These are phyloP conservation scores for Ballota nigra DNA, from an alignment of 257 asterid genomes.

Conservation along the genomic window DNA sequence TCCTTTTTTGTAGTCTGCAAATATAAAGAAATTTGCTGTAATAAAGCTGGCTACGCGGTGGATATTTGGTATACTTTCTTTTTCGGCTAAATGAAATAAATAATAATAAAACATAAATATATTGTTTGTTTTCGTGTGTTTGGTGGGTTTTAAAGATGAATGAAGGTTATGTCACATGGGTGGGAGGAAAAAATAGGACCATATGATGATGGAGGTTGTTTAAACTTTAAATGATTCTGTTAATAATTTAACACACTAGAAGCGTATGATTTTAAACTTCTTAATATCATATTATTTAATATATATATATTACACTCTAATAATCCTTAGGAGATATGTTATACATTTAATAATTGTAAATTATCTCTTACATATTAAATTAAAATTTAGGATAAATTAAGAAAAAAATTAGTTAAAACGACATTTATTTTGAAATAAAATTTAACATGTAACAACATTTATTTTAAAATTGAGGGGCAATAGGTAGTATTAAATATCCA, in stretches of 20 bases:
- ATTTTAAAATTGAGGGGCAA: no score
- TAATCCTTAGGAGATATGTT: no score
- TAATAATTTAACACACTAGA: not conserved
- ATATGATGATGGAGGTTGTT: constrained; percentile 1
- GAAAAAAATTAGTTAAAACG: no score
- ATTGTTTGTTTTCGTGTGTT: not conserved
- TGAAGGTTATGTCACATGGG: constrained; percentile 18
- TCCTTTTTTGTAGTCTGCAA: not conserved
- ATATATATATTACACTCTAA: no score
- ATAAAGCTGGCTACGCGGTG: constrained; percentile 31
- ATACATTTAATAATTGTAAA: no score
- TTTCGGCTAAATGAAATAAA: not conserved
- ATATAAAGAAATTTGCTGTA: constrained; percentile 27
- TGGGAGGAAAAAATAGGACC: not conserved
- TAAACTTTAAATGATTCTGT: not conserved
- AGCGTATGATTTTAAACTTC: not conserved
- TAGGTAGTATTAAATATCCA: no score
- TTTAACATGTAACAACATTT: no score
- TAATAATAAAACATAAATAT: not conserved
- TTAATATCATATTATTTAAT: not conserved
- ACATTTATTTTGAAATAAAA: no score
- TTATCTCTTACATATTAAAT: no score
- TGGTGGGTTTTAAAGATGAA: constrained; percentile 13
- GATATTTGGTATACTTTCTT: not conserved
- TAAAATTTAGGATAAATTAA: no score